phyloP scores from a whole-genome alignment of 768 basidiomycete species.

The Fistulinella prunicolor region DNA sequence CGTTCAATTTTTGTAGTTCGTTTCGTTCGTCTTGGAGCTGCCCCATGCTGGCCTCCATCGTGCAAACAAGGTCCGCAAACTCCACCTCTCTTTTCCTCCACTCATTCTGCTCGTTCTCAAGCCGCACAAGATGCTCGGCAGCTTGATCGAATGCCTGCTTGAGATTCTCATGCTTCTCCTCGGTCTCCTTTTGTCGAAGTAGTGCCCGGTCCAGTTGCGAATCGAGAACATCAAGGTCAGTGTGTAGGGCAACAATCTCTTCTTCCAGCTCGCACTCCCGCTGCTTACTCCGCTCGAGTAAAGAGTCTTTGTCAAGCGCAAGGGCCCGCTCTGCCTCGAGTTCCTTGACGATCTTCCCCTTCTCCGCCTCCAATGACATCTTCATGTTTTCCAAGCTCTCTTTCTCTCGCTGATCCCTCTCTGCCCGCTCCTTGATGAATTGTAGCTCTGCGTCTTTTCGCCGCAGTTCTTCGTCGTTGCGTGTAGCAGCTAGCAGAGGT shows the following conservation, averaged over 20 bases:
- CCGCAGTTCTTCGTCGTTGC: constrained; percentile 88
- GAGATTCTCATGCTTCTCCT: constrained; percentile 72
- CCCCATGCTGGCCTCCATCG: constrained; percentile 58
- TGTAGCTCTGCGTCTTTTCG: constrained; percentile 83
- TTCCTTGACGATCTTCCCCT: constrained; percentile 75
- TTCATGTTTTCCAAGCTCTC: constrained; percentile 76
- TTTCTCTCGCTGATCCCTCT: constrained; percentile 80
- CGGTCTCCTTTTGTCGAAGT: constrained; percentile 71
- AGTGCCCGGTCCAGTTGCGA: constrained; percentile 82
- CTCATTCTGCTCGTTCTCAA: constrained; percentile 73
- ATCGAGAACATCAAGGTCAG: constrained; percentile 80
- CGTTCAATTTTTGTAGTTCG: constrained; percentile 59
- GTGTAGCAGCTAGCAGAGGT: constrained; percentile 87
- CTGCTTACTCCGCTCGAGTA: constrained; percentile 80
- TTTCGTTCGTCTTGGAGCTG: constrained; percentile 56
- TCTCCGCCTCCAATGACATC: constrained; percentile 81
- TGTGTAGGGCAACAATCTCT: constrained; percentile 74
- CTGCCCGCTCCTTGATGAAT: constrained; percentile 78
- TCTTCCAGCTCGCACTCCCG: constrained; percentile 86
- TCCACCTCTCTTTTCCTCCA: constrained; percentile 66
- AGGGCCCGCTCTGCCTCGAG: constrained; percentile 80
- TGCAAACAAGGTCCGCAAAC: constrained; percentile 53
- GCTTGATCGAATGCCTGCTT: constrained; percentile 78
- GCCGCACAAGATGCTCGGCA: constrained; percentile 76
- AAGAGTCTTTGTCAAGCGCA: constrained; percentile 76